Evolutionary conservation across 345 rosid genomes (phyloP).

Genomic region (Citrus unshiu): DNA sequence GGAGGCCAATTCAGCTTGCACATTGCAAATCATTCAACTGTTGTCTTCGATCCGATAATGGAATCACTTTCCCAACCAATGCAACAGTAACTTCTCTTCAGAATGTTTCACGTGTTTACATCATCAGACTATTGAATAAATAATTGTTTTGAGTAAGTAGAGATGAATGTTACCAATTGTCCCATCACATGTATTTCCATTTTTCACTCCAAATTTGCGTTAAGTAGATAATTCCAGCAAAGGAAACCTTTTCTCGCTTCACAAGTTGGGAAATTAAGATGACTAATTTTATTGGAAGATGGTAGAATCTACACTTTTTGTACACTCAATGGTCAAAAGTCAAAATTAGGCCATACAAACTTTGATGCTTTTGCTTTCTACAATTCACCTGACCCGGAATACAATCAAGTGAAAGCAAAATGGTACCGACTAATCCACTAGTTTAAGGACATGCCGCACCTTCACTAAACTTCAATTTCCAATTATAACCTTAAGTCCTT

Average conservation of each 20-base stretch:
- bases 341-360: constrained; percentile 11
- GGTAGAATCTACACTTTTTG: constrained; percentile 22
- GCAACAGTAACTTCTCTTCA: neutral
- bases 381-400: neutral
- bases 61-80: neutral
- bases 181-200: neutral
- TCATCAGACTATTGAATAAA: neutral
- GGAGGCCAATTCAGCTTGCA: constrained; percentile 75
- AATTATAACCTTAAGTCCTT: neutral
- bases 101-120: neutral
- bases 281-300: neutral
- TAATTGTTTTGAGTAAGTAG: neutral
- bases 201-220: too few species aligned
- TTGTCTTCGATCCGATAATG: constrained; percentile 37
- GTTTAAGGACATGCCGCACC: neutral
- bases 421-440: constrained; percentile 2
- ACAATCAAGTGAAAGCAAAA: neutral
- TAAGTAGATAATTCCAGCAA: neutral
- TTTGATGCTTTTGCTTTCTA: constrained; percentile 12
- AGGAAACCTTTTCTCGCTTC: too few species aligned
- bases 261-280: neutral
- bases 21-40: constrained; percentile 53
- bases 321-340: neutral
- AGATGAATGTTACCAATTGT: neutral
- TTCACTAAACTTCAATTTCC: neutral